Evolutionary conservation across 176 grass and related monocot species (phyloP), one percentile per base, ranked within the genome.

Genomic region (Triticum monococcum): DNA sequence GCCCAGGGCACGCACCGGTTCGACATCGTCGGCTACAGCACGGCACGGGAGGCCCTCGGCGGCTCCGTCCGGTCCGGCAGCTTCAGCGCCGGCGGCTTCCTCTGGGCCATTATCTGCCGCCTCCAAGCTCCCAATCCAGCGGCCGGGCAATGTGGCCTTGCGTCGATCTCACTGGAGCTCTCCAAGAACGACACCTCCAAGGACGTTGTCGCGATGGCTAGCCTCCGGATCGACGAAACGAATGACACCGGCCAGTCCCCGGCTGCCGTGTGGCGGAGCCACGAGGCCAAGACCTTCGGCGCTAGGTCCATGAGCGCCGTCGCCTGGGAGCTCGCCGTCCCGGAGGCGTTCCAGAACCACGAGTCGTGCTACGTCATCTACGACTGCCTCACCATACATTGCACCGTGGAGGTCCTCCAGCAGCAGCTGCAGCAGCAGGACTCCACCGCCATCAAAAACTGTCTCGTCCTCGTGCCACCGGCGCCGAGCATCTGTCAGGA

Each of bases 321-420:
- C 24, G n/a, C 0, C 13, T 69, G 66, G 25, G 20, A 3, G 16
- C 17, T 22, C 17, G 9, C 25, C 4, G 26, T 50, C 2, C 79
- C 79, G 0, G 24, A 46, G 2, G 63, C 79, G 37, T 48, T 67
- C 63, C 38, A 16, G 14, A 9, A 33, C 40, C 25, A 7, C 25
- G 63, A 81, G 62, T 5, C 38, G 9, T 24, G 63, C 62, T 68
- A 81, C 63, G 79, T 68, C 9, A 22, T 24, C 25, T 4, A 1
- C 79, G 63, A 68, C 77, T 17, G 62, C 25, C 79, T 81, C 24
- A 46, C 16, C 59, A 30, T 81, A 61, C 38, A 63, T 37, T 66
- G 61, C 79, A 24, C 62, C 79, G 23, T 81, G 61, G 14, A 41
- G 12, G 62, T 46, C 79, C 37, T 81, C 38, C 16, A 3, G 2